Conservation (phyloP, 1,284 basidiomycete genomes). For the Boletus sp. region DNA sequence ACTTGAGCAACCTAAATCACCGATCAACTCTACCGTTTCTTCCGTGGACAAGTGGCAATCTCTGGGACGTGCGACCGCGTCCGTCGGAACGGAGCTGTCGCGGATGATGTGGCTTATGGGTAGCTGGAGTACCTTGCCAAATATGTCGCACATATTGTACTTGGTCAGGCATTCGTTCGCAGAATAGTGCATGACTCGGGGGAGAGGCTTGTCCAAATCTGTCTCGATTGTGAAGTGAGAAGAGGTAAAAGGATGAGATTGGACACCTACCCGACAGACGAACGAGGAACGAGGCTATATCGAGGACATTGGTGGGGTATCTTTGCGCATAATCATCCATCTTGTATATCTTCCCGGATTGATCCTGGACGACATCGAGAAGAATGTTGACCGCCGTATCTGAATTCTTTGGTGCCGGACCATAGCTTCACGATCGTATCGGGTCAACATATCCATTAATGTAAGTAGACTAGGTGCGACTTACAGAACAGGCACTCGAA, state of each 20-base stretch:
- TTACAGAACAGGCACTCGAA: conserved; percentile 79
- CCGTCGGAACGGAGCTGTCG: conserved; percentile 59
- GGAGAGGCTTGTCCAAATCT: conserved; percentile 45
- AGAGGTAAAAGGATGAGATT: no score
- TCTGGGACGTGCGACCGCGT: conserved; percentile 62
- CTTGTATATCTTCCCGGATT: conserved; percentile 72
- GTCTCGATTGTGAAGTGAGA: conserved; percentile 2
- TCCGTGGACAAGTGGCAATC: conserved; percentile 68
- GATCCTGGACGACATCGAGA: conserved; percentile 72
- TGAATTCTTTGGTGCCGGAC: conserved; percentile 68
- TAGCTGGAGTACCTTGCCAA: conserved; percentile 62
- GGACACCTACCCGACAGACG: conserved; percentile 52
- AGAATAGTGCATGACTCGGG: conserved; percentile 74
- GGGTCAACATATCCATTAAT: background rate
- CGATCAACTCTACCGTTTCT: conserved; percentile 62
- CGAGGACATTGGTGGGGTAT: conserved; percentile 75
- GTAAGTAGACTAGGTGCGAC: conserved; percentile 24
- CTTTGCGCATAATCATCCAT: conserved; percentile 87
- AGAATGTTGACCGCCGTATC: conserved; percentile 80
- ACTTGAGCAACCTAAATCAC: conserved; percentile 54
- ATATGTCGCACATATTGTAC: conserved; percentile 78
- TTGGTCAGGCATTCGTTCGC: conserved; percentile 75
- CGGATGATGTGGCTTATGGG: conserved; percentile 65
- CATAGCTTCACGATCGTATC: conserved; percentile 57
- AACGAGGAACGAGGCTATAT: conserved; percentile 72